Conservation (phyloP, 2,329 filamentous ascomycete genomes). For the Clarireedia sp. region DNA sequence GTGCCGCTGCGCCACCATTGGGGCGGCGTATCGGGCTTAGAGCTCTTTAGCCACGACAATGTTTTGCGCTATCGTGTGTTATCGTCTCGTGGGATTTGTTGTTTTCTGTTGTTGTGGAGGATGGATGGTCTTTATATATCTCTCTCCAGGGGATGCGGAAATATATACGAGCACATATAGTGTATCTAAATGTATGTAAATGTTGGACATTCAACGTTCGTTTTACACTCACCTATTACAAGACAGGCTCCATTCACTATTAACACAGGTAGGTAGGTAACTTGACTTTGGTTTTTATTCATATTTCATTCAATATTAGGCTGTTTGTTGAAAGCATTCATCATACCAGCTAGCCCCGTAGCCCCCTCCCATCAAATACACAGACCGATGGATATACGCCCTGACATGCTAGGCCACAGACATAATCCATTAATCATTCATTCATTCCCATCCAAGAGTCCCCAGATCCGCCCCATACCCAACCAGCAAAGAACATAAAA, state of each 20-base stretch:
- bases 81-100: conserved; percentile 26
- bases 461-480: conserved; percentile 2
- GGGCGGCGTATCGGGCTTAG: conserved; percentile 40
- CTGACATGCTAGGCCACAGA: too few species aligned
- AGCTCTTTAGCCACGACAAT: conserved; percentile 38
- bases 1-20: conserved; percentile 41
- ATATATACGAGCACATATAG: not conserved
- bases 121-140: not conserved
- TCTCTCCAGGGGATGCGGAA: too few species aligned
- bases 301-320: not conserved
- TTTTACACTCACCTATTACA: too few species aligned
- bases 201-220: too few species aligned
- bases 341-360: not conserved
- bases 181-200: too few species aligned
- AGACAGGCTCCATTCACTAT: too few species aligned
- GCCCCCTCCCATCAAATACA: not conserved
- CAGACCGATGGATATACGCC: not conserved
- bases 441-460: not conserved
- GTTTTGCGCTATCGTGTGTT: conserved; percentile 43
- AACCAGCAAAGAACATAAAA: not conserved
- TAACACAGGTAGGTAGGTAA: too few species aligned
- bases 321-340: conserved; percentile 4
- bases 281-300: not conserved
- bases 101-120: conserved; percentile 6
- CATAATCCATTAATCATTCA: not conserved